Percentiles rank a stretch among this genome's conserved stretches.
phyloP scores from a whole-genome alignment of 2,329 filamentous ascomycete species.

The Chaetomiaceae sp. region DNA sequence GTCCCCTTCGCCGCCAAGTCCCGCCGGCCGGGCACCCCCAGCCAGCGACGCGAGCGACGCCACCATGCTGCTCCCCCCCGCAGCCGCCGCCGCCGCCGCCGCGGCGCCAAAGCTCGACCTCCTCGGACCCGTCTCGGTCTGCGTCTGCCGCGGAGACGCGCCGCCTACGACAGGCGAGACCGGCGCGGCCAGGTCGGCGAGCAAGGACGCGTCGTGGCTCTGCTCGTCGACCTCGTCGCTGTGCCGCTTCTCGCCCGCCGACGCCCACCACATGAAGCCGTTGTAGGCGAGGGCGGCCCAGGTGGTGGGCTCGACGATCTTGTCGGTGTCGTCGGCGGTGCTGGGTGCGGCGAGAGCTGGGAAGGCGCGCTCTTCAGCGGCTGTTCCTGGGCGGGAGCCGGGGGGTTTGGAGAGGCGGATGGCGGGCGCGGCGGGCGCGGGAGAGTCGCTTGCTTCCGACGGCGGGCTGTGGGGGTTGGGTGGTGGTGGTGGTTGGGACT shows the following conservation, averaged over 20 bases:
- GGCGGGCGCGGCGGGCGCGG: constrained; percentile 11
- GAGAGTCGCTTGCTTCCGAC: constrained; percentile 21
- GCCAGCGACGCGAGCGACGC: constrained; percentile 47
- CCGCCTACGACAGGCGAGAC: constrained; percentile 20
- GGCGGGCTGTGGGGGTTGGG: constrained; percentile 13
- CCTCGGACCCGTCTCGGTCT: no score
- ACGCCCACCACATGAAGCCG: constrained; percentile 88
- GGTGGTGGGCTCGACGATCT: constrained; percentile 57
- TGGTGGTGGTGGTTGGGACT: neutral
- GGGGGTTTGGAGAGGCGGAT: constrained; percentile 20
- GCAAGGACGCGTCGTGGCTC: constrained; percentile 50
- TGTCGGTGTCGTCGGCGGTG: constrained; percentile 46
- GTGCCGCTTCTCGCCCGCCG: constrained; percentile 67
- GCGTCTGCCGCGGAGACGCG: neutral
- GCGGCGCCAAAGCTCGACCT: constrained; percentile 29
- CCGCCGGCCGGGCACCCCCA: no score
- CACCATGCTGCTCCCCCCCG: constrained; percentile 31
- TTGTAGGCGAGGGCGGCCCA: constrained; percentile 75
- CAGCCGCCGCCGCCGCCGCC: constrained; percentile 27
- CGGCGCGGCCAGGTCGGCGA: constrained; percentile 43
- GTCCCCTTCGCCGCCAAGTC: constrained; percentile 24
- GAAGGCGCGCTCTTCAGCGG: neutral
- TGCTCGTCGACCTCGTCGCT: constrained; percentile 57
- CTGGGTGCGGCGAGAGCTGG: constrained; percentile 23
- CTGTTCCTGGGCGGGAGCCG: constrained; percentile 20